Base-by-base conservation (phyloP, 306 rosid genomes). In the Hippophae tibetana region DNA sequence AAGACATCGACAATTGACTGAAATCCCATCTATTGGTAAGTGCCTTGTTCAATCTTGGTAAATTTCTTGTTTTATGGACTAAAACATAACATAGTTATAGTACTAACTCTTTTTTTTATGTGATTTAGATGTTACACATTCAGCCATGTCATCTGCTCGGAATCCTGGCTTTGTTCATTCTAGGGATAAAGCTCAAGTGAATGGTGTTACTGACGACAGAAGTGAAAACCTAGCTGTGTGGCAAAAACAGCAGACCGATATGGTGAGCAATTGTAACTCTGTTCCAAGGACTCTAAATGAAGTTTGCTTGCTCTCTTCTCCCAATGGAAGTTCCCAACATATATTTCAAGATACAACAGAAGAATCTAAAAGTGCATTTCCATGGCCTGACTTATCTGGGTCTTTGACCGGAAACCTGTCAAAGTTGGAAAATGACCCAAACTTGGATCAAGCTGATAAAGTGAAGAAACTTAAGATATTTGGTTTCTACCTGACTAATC, bases 1-100 rank as follows among this genome's bases (percentile, higher is more conserved):
- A 74, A 71, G 99, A 78, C 90, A 88, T 8, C 95, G 96, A 26
- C 89, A 79, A 44, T 66, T 81, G 13, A 56, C 81, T 38, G 99
- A 88, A 48, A 45, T 63, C 52, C 81, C 76, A 43, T 80, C 77
- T 59, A 73, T 58, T 47, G 96, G 86, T 83, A 75, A 58, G 83
- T 41, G 57, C n/a, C 9, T 42, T 48, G 9, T 61, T 13, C 58
- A 52, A 18, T 44, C 31, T 54, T 51, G 13, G 54, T 11, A 48
- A 13, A 48, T 1, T 46, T 42, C 50, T 54, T 69, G 0, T 69
- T 0, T 55, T 60, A 57, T 26, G 66, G 53, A 44, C 58, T 4
- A 31, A 18, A 2, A 31, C 38, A 31, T 31, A 31, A 31, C 38
- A 31, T 31, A 2, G 38, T 31, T 31, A 31, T 31, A 4, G 4